A percentile compares a stretch with the other conserved stretches of the same genome.
phyloP scores from a whole-genome alignment of 805 yeast species.

The Kluyveromyces nonfermentans region DNA sequence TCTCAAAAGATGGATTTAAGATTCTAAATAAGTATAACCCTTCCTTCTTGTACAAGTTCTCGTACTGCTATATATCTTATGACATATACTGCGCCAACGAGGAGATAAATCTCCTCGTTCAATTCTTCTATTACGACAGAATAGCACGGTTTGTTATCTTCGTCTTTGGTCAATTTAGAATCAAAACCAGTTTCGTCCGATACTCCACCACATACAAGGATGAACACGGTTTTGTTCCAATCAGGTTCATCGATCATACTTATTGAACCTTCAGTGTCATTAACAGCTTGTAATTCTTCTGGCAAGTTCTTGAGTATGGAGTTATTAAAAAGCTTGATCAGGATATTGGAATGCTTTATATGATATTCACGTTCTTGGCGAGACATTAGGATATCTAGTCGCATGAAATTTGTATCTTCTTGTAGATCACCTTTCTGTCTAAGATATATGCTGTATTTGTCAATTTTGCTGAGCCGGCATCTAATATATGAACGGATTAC shows the following conservation, averaged over 20 bases:
- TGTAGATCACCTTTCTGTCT: conserved; percentile 31
- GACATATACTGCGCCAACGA: conserved; percentile 61
- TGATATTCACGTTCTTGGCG: conserved; percentile 56
- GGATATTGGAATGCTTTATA: conserved; percentile 54
- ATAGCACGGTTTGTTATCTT: conserved; percentile 27
- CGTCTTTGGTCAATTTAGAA: conserved; percentile 33
- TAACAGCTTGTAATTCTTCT: conserved; percentile 55
- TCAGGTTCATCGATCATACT: conserved; percentile 79
- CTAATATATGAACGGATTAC: conserved; percentile 74
- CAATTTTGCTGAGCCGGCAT: conserved; percentile 67
- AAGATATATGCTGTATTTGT: conserved; percentile 54
- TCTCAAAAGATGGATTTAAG: background rate
- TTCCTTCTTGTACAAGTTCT: conserved; percentile 33
- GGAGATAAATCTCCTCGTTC: conserved; percentile 46
- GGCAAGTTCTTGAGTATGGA: conserved; percentile 66
- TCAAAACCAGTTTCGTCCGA: conserved; percentile 6
- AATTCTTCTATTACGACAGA: conserved; percentile 37
- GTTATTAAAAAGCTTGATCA: conserved; percentile 55
- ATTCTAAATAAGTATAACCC: conserved; percentile 34
- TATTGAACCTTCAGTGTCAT: conserved; percentile 59
- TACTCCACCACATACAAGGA: conserved; percentile 27
- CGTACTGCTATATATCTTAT: conserved; percentile 53
- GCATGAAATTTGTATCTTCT: conserved; percentile 17
- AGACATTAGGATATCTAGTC: conserved; percentile 35
- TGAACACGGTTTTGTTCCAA: conserved; percentile 65